Conservation (phyloP, 2,329 filamentous ascomycete genomes). For the Colletotrichum paranaense region DNA sequence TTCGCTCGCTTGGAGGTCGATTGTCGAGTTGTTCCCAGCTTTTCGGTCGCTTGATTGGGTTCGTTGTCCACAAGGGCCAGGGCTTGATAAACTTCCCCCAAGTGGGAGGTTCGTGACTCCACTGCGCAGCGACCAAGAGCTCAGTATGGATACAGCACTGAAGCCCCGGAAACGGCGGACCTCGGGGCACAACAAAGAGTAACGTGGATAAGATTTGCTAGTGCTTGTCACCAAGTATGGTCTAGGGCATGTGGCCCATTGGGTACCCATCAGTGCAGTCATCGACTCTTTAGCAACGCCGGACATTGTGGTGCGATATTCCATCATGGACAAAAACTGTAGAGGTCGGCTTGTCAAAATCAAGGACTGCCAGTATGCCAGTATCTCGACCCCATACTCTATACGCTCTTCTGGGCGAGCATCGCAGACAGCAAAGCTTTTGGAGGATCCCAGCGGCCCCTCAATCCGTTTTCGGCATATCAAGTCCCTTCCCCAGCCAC, state of each 20-base stretch:
- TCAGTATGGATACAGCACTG: not conserved
- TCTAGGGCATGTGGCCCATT: not conserved
- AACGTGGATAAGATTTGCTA: not conserved
- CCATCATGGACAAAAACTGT: not conserved
- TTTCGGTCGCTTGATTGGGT: constrained; percentile 13
- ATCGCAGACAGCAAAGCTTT: not conserved
- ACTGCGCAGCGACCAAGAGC: not conserved
- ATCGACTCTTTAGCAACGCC: not conserved
- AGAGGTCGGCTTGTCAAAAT: not conserved
- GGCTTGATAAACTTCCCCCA: constrained; percentile 25
- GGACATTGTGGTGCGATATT: not conserved
- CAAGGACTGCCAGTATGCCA: not conserved
- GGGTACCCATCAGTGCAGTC: not conserved
- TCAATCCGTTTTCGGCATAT: constrained; percentile 6
- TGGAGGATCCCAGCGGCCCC: constrained; percentile 9
- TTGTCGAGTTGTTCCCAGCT: not conserved
- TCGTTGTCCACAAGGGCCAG: constrained; percentile 12
- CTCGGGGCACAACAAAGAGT: not conserved
- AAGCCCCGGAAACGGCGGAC: not conserved
- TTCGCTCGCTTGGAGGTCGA: not conserved
- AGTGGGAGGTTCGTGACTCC: not conserved
- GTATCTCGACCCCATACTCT: not conserved
- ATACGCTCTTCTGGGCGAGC: not conserved
- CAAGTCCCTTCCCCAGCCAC: not conserved
- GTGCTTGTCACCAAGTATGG: not conserved